phyloP scores from a whole-genome alignment of 129 eudicot genomes.

The Artemisia annua region DNA sequence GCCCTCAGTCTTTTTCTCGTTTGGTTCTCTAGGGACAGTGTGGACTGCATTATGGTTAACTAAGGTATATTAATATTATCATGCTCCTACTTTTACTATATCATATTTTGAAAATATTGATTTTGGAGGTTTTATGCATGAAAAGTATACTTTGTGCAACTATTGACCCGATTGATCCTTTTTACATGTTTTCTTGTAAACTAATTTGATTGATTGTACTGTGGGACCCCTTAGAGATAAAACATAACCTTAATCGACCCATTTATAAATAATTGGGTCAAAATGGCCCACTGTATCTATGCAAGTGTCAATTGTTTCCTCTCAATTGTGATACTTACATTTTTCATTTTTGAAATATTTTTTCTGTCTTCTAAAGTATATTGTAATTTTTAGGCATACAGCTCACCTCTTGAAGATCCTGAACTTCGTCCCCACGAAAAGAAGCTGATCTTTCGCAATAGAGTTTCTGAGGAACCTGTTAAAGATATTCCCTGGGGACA shows the following conservation, averaged over 20 bases:
- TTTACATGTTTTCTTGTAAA: not conserved
- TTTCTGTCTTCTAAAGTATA: not conserved
- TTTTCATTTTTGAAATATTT: not conserved
- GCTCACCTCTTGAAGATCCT: conserved; percentile 86
- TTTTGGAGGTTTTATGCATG: not conserved
- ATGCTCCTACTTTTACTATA: not conserved
- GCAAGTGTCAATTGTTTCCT: not conserved
- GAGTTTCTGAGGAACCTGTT: conserved; percentile 67
- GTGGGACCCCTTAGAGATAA: too few relatives aligned
- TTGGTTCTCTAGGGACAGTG: conserved; percentile 85
- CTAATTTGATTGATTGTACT: too few relatives aligned
- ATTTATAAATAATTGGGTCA: not conserved
- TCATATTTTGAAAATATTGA: not conserved
- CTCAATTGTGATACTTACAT: not conserved
- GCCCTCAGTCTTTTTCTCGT: conserved; percentile 89
- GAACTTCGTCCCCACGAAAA: conserved; percentile 66
- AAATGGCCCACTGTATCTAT: not conserved
- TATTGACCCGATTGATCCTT: not conserved
- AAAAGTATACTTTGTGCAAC: not conserved
- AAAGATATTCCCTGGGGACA: conserved; percentile 70
- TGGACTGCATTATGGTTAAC: conserved; percentile 77
- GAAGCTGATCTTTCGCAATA: conserved; percentile 55
- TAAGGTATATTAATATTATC: conserved; percentile 44
- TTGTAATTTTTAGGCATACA: conserved; percentile 55
- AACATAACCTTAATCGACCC: not conserved